These are phyloP conservation scores for Pseudocercospora musae DNA, from an alignment of 2,329 filamentous ascomycete species.

Conservation along the genomic window DNA sequence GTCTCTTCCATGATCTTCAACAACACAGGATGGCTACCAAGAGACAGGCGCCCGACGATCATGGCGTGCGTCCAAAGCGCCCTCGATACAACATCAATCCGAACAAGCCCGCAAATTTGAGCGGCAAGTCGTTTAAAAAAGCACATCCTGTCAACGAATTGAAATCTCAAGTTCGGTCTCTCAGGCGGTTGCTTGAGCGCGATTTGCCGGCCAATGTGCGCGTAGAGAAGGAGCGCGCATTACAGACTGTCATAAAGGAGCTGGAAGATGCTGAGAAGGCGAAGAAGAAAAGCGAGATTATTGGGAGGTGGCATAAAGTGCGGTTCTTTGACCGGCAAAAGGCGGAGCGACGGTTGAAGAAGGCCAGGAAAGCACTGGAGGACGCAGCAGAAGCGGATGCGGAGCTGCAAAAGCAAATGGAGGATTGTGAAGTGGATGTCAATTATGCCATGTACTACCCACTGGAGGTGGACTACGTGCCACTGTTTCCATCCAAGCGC, in stretches of 20 bases:
- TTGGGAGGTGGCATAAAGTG: constrained; percentile 77
- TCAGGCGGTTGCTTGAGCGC: constrained; percentile 63
- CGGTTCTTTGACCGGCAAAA: constrained; percentile 83
- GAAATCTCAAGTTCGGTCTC: constrained; percentile 68
- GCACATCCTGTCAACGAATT: constrained; percentile 53
- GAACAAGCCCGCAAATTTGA: constrained; percentile 18
- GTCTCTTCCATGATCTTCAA: not conserved
- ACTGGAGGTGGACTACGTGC: constrained; percentile 66
- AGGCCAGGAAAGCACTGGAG: constrained; percentile 58
- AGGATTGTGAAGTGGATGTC: constrained; percentile 64
- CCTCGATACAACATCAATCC: constrained; percentile 6
- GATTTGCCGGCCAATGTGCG: constrained; percentile 65
- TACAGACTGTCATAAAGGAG: constrained; percentile 64
- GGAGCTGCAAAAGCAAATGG: constrained; percentile 22
- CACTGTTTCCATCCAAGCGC: constrained; percentile 45
- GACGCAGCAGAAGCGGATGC: constrained; percentile 29
- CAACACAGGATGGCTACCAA: constrained; percentile 22
- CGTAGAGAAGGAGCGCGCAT: constrained; percentile 68
- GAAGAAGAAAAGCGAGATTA: constrained; percentile 66
- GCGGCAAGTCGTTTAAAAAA: constrained; percentile 33
- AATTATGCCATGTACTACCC: constrained; percentile 74
- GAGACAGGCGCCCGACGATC: constrained; percentile 17
- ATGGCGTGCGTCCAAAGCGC: constrained; percentile 1
- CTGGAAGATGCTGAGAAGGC: constrained; percentile 58
- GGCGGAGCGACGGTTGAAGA: constrained; percentile 64